These are phyloP conservation scores for Phylloporus sp. DNA, from an alignment of 768 basidiomycete genomes.

Conservation along the genomic window DNA sequence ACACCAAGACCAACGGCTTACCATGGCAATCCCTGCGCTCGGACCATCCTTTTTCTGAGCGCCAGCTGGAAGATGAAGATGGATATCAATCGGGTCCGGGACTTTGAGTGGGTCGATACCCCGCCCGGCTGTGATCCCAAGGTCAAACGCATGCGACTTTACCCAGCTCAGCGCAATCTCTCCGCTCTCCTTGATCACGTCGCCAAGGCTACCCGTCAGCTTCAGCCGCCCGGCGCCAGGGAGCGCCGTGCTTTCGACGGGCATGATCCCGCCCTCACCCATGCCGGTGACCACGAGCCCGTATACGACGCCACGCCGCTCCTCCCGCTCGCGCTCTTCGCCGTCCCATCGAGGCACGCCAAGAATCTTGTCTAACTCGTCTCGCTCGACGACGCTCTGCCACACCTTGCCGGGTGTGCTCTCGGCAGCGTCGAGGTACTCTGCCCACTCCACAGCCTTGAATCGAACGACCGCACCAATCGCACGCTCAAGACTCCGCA, in stretches of 20 bases:
- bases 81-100: slow-evolving; percentile 73
- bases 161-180: slow-evolving; percentile 93
- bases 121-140: slow-evolving; percentile 68
- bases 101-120: slow-evolving; percentile 73
- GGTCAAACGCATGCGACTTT: slow-evolving; percentile 75
- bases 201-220: slow-evolving; percentile 81
- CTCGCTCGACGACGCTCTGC: slow-evolving; percentile 53
- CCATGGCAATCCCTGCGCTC: slow-evolving; percentile 87
- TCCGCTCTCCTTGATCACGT: slow-evolving; percentile 90
- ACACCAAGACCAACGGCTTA: slow-evolving; percentile 27
- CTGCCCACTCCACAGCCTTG: slow-evolving; percentile 91
- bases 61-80: slow-evolving; percentile 85
- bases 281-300: slow-evolving; percentile 86
- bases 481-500: slow-evolving; percentile 83
- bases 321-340: slow-evolving; percentile 74
- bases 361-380: slow-evolving; percentile 79
- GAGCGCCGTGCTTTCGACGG: slow-evolving; percentile 77
- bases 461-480: slow-evolving; percentile 85
- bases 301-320: slow-evolving; percentile 73
- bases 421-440: slow-evolving; percentile 39
- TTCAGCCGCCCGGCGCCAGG: slow-evolving; percentile 74
- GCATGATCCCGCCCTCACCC: slow-evolving; percentile 80
- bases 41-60: slow-evolving; percentile 94
- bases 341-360: slow-evolving; percentile 78
- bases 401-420: slow-evolving; percentile 41